Conservation (phyloP, 2,329 filamentous ascomycete species). For the Fusarium sororula region DNA sequence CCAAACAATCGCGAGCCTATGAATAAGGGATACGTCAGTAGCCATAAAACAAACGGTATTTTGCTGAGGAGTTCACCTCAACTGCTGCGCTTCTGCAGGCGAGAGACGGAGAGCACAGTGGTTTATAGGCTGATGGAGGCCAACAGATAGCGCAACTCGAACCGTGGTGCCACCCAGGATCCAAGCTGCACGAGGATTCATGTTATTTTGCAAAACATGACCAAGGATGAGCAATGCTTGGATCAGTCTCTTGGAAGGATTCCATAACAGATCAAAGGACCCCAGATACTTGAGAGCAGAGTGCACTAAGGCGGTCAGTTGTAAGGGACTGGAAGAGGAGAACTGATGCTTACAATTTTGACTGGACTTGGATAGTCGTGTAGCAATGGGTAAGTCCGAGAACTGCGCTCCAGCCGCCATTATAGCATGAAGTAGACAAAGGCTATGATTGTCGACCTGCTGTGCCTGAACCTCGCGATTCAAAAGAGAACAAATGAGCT, state of each 20-base stretch:
- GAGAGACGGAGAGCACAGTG: background rate
- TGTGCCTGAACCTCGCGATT: background rate
- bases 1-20: conserved; percentile 29
- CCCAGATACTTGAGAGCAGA: conserved; percentile 12
- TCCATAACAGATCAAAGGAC: conserved; percentile 13
- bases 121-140: conserved; percentile 14
- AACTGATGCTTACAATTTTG: conserved; percentile 1
- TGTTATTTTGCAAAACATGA: conserved; percentile 30
- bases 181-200: conserved; percentile 34
- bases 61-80: background rate
- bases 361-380: background rate
- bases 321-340: accelerated
- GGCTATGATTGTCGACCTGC: background rate
- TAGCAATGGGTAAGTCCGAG: conserved; percentile 9
- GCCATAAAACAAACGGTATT: accelerated
- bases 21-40: background rate
- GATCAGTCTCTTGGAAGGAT: conserved; percentile 19
- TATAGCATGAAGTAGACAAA: conserved; percentile 32
- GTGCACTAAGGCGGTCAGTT: background rate
- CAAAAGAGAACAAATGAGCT: conserved; percentile 20
- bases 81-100: background rate
- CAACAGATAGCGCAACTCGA: conserved; percentile 22
- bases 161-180: conserved; percentile 28
- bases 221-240: conserved; percentile 33
- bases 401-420: conserved; percentile 32